phyloP scores from a whole-genome alignment of 257 asterid species.

The Capsicum rhomboideum region DNA sequence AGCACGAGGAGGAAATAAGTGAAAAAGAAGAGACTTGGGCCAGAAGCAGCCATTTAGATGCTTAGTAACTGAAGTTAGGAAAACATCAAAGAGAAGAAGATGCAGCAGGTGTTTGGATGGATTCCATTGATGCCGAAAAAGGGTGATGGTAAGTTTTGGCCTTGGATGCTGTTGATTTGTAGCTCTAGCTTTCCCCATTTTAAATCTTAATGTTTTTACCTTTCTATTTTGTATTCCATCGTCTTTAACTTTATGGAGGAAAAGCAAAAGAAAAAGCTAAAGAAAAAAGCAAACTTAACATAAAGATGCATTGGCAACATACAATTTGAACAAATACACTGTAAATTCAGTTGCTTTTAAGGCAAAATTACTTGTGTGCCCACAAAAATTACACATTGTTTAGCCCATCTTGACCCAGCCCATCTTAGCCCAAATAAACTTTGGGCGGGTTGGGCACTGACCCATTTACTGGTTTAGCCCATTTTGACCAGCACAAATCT shows the following conservation, averaged over 20 bases:
- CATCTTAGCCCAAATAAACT: too few species aligned
- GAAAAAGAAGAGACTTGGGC: neutral
- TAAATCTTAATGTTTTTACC: neutral
- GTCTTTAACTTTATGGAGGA: constrained; percentile 29
- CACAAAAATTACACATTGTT: too few species aligned
- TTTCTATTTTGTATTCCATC: constrained; percentile 22
- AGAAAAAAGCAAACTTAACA: constrained; percentile 6
- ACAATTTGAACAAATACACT: constrained; percentile 8
- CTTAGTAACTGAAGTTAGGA: neutral
- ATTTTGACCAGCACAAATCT: too few species aligned
- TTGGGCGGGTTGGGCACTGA: too few species aligned
- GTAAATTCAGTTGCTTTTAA: neutral
- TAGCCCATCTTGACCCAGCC: too few species aligned
- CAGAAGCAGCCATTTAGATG: constrained; percentile 15
- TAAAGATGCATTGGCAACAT: constrained; percentile 24
- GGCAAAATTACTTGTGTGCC: neutral
- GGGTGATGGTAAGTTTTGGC: neutral
- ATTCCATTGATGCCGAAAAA: constrained; percentile 2
- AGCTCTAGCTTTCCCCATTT: constrained; percentile 1
- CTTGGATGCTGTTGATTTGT: constrained; percentile 8
- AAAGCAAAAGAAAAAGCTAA: constrained; percentile 32
- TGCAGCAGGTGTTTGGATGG: neutral
- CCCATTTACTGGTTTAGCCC: too few species aligned
- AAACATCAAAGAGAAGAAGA: neutral
- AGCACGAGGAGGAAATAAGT: constrained; percentile 7